These are phyloP conservation scores for Globisporangium barbulae DNA, from an alignment of 352 stramenopile genomes.

Conservation along the genomic window DNA sequence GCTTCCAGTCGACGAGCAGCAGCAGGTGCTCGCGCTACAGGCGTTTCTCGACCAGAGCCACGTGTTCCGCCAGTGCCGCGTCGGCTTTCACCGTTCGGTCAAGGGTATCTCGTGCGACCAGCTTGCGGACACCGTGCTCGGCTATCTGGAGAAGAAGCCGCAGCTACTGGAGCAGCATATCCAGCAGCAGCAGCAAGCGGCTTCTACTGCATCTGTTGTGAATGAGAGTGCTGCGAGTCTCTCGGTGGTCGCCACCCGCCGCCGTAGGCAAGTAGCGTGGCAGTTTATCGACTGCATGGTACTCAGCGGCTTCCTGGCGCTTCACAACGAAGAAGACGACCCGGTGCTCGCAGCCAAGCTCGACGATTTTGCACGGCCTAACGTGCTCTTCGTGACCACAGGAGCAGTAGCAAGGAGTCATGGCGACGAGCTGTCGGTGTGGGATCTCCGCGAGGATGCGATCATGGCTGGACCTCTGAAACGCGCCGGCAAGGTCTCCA, in stretches of 20 bases:
- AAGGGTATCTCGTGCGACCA: background rate
- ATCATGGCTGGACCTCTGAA: slow-evolving; percentile 9
- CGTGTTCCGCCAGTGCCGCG: background rate
- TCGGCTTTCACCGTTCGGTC: background rate
- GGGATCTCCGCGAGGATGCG: slow-evolving; percentile 12
- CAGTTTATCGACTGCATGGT: slow-evolving; percentile 9
- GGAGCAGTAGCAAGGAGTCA: too few species aligned
- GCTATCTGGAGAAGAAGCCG: background rate
- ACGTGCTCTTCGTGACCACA: slow-evolving; percentile 8
- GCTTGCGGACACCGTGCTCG: background rate
- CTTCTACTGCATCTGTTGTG: background rate
- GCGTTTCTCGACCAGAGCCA: background rate
- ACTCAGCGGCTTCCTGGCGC: slow-evolving; percentile 9
- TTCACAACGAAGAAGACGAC: slow-evolving; percentile 9
- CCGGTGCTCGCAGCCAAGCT: background rate
- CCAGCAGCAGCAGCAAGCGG: background rate
- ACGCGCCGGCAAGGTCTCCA: slow-evolving; percentile 7
- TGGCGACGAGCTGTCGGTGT: slow-evolving; percentile 9
- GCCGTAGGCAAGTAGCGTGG: background rate
- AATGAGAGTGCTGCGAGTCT: background rate
- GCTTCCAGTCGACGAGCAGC: background rate
- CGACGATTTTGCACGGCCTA: slow-evolving; percentile 6
- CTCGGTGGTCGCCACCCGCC: background rate
- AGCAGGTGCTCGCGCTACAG: background rate
- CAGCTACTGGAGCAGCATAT: background rate